Percentiles rank a stretch among this genome's conserved stretches.
These are phyloP conservation scores for Hawksworthiomyces lignivorus DNA, from an alignment of 2,329 filamentous ascomycete genomes.

Conservation along the genomic window DNA sequence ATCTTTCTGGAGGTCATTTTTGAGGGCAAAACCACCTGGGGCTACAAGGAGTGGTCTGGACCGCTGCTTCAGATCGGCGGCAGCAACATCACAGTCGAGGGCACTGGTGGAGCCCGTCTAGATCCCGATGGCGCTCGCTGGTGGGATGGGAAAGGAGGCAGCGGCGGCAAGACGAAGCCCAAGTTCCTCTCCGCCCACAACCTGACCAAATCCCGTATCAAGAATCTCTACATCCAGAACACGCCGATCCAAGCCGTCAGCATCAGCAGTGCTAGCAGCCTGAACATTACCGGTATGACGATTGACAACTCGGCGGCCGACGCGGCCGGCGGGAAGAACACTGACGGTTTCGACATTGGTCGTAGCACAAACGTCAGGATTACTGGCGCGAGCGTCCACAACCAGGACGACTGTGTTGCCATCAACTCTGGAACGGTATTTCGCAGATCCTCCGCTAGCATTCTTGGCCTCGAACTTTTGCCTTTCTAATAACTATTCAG, in stretches of 20 bases:
- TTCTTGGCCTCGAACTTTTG: not conserved
- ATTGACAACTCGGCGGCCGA: constrained; percentile 33
- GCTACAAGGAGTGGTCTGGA: constrained; percentile 11
- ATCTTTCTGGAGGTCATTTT: constrained; percentile 35
- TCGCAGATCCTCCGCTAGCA: too few species aligned
- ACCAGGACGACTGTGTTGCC: constrained; percentile 56
- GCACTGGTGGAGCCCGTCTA: constrained; percentile 20
- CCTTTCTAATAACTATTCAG: not conserved
- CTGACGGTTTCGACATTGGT: constrained; percentile 52
- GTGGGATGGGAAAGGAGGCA: constrained; percentile 54
- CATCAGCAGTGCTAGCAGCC: constrained; percentile 28
- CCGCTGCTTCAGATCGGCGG: constrained; percentile 12
- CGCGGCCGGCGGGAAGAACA: constrained; percentile 50
- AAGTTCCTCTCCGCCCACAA: constrained; percentile 46
- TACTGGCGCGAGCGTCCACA: constrained; percentile 44
- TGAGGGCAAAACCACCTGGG: constrained; percentile 25
- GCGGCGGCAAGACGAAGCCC: constrained; percentile 56
- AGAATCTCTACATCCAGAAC: constrained; percentile 31
- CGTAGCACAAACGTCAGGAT: constrained; percentile 42
- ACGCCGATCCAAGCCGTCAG: constrained; percentile 34
- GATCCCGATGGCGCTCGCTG: constrained; percentile 11
- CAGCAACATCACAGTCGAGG: constrained; percentile 8
- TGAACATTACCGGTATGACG: constrained; percentile 27
- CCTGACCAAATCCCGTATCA: constrained; percentile 42
- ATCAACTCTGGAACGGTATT: constrained; percentile 28